Percentiles rank a stretch among this genome's conserved stretches.
phyloP scores from a whole-genome alignment of 805 yeast species.

The Ogataea polymorpha region DNA sequence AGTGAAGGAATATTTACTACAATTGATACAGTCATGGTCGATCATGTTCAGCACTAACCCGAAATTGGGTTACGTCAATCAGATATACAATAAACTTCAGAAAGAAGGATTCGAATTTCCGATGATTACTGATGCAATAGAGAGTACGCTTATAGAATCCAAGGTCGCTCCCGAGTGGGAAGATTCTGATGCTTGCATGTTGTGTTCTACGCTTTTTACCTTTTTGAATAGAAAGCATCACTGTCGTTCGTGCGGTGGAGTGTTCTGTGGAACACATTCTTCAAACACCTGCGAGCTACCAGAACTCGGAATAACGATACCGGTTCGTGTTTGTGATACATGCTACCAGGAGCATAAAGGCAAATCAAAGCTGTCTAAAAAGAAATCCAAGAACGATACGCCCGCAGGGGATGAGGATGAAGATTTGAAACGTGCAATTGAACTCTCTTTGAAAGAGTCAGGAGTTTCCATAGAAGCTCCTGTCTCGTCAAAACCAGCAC shows the following conservation, averaged over 20 bases:
- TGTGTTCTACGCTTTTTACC: conserved; percentile 77
- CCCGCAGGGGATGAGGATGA: conserved; percentile 58
- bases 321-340: conserved; percentile 91
- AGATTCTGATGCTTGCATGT: conserved; percentile 93
- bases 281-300: conserved; percentile 68
- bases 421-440: conserved; percentile 74
- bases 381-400: conserved; percentile 22
- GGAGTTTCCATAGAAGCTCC: conserved; percentile 12
- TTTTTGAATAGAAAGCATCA: conserved; percentile 91
- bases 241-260: conserved; percentile 97
- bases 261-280: conserved; percentile 85
- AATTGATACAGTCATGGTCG: conserved; percentile 74
- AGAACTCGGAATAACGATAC: conserved; percentile 78
- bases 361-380: conserved; percentile 24
- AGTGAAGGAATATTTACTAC: conserved; percentile 60
- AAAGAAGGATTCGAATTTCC: conserved; percentile 71
- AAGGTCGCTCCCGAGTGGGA: conserved; percentile 97
- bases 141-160: conserved; percentile 67
- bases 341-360: conserved; percentile 66
- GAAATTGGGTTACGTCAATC: conserved; percentile 62
- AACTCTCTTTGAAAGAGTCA: conserved; percentile 65
- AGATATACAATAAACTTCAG: conserved; percentile 56
- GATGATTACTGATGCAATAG: conserved; percentile 35
- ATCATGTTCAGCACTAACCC: conserved; percentile 65
- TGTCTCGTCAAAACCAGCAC: conserved; percentile 3